Evolutionary conservation across 2,329 filamentous ascomycete species (phyloP).

Genomic region (Graphilbum ipis-grandicollis): DNA sequence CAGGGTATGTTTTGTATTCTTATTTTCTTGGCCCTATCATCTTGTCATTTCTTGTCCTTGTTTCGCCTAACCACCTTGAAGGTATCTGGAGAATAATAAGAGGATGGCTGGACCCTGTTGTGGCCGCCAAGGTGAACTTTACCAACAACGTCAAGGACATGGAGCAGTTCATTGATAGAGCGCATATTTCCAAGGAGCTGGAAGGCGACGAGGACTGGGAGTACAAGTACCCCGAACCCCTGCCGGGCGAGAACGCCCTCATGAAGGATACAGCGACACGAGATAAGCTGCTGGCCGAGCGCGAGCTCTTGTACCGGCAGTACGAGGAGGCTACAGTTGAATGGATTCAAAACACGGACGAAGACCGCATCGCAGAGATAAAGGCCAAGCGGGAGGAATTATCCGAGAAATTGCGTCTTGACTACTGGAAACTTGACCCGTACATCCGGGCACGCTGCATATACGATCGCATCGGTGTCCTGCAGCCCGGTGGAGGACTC

Average conservation of each 20-base stretch:
- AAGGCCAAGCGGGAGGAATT: conserved; percentile 42
- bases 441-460: conserved; percentile 68
- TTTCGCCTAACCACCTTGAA: conserved; percentile 14
- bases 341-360: conserved; percentile 48
- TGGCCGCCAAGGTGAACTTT: conserved; percentile 87
- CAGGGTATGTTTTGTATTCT: conserved; percentile 41
- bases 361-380: conserved; percentile 26
- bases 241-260: conserved; percentile 54
- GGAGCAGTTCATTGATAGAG: conserved; percentile 52
- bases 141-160: conserved; percentile 69
- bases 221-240: conserved; percentile 68
- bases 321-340: conserved; percentile 58
- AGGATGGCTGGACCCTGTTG: conserved; percentile 93
- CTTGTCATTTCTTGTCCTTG: conserved; percentile 1
- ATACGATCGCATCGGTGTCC: conserved; percentile 66
- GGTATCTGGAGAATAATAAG: conserved; percentile 93
- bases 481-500: conserved; percentile 49
- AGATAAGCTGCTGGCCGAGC: conserved; percentile 44
- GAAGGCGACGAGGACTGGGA: conserved; percentile 75
- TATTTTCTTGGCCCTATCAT: neutral
- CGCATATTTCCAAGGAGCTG: conserved; percentile 63
- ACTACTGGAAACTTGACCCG: conserved; percentile 84
- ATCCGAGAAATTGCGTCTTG: conserved; percentile 45
- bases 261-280: conserved; percentile 50
- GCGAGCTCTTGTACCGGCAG: conserved; percentile 47